phyloP scores from a whole-genome alignment of 257 asterid genomes.

The Solanum piurae region DNA sequence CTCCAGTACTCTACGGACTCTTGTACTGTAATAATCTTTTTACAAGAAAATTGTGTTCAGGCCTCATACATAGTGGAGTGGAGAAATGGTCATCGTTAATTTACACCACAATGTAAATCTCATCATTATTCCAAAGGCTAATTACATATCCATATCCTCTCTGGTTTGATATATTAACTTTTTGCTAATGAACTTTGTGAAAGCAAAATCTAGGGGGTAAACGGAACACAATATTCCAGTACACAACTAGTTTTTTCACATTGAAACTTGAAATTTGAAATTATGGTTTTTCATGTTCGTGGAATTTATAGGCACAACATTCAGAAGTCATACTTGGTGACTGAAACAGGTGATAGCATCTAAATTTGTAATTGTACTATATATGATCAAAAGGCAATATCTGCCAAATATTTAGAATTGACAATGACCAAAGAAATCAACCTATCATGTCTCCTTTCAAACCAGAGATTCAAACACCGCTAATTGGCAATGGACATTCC shows the following conservation, averaged over 20 bases:
- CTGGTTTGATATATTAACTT: background rate
- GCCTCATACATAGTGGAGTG: background rate
- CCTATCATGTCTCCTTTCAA: background rate
- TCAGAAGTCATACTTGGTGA: background rate
- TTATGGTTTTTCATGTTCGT: background rate
- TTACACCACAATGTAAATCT: background rate
- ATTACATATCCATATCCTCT: background rate
- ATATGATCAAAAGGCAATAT: background rate
- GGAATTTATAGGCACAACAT: background rate
- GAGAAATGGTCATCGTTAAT: background rate
- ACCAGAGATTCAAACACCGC: background rate
- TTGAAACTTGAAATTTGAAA: background rate
- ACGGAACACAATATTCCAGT: background rate
- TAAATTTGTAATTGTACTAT: background rate
- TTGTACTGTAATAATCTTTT: background rate
- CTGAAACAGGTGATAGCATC: background rate
- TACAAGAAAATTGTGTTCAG: background rate
- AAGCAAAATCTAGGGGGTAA: background rate
- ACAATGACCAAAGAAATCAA: background rate
- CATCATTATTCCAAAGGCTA: background rate
- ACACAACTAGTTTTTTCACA: background rate
- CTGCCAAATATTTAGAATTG: background rate
- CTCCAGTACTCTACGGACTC: background rate
- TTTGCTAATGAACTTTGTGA: background rate
- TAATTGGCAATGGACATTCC: background rate